phyloP scores from a whole-genome alignment of 2,329 filamentous ascomycete species.

The Fusarium lyarnte region DNA sequence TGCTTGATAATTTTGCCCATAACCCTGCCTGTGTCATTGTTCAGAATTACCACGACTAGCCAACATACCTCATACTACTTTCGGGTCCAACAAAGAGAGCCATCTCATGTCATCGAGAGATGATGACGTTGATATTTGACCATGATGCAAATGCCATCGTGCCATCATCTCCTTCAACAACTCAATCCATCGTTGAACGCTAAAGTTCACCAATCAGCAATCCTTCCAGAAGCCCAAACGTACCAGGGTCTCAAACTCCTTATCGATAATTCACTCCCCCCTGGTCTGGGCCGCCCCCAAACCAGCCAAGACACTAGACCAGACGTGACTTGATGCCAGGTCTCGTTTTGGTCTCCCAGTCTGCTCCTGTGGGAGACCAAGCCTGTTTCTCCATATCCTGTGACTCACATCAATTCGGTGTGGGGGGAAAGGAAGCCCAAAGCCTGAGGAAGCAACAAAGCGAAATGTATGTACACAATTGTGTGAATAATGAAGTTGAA shows the following conservation, averaged over 20 bases:
- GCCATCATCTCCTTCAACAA: slow-evolving; percentile 30
- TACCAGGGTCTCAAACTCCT: slow-evolving; percentile 14
- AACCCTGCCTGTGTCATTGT: slow-evolving; percentile 10
- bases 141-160: slow-evolving; percentile 37
- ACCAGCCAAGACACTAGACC: slow-evolving; percentile 30
- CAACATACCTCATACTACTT: slow-evolving; percentile 11
- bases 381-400: slow-evolving; percentile 39
- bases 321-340: slow-evolving; percentile 29
- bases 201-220: slow-evolving; percentile 28
- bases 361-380: slow-evolving; percentile 31
- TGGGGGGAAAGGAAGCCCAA: slow-evolving; percentile 21
- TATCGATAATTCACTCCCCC: slow-evolving; percentile 40
- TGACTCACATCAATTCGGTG: slow-evolving; percentile 42
- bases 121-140: slow-evolving; percentile 37
- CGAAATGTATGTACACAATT: not conserved
- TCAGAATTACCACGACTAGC: slow-evolving; percentile 7
- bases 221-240: slow-evolving; percentile 31
- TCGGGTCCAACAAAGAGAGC: slow-evolving; percentile 5
- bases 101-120: slow-evolving; percentile 15
- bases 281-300: slow-evolving; percentile 22
- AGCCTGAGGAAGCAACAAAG: slow-evolving; percentile 5
- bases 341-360: slow-evolving; percentile 39
- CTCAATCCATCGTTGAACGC: slow-evolving; percentile 21
- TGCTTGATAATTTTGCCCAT: slow-evolving; percentile 3
- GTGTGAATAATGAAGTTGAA: not conserved